Percentiles rank a stretch among this genome's conserved stretches.
Evolutionary conservation across 2,329 filamentous ascomycete species (phyloP).

Genomic region (Aspergillus sp.): DNA sequence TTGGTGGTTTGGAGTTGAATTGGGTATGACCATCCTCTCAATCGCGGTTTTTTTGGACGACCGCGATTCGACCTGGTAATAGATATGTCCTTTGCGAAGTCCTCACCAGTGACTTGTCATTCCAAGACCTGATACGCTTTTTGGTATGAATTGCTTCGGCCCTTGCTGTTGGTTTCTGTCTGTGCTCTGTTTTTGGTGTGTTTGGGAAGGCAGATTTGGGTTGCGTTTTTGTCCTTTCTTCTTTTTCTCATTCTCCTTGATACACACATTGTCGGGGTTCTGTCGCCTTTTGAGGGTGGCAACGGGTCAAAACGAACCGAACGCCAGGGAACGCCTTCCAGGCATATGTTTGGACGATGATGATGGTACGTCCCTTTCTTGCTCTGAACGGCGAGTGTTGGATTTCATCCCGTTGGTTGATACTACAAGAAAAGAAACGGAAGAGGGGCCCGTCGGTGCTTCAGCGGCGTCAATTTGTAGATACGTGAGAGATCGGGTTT

Average conservation of each 20-base stretch:
- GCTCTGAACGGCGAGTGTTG: too few species aligned
- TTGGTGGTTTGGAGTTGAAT: constrained; percentile 30
- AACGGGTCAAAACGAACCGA: too few species aligned
- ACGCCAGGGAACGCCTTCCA: too few species aligned
- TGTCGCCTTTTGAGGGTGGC: not conserved
- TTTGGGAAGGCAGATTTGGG: not conserved
- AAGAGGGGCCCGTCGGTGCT: not conserved
- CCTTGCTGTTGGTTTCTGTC: constrained; percentile 10
- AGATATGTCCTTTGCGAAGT: constrained; percentile 7
- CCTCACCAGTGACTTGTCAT: constrained; percentile 16
- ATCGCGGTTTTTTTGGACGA: constrained; percentile 13
- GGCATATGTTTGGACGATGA: too few species aligned
- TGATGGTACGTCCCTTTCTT: too few species aligned
- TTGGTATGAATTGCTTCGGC: constrained; percentile 22
- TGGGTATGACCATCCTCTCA: constrained; percentile 20
- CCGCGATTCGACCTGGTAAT: constrained; percentile 16
- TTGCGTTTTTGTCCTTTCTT: not conserved
- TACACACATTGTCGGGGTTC: not conserved
- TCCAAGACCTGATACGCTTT: constrained; percentile 1
- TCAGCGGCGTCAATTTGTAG: constrained; percentile 16
- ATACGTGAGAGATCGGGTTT: constrained; percentile 14
- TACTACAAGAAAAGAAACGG: constrained; percentile 1
- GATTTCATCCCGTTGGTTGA: too few species aligned
- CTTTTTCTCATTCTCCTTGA: not conserved
- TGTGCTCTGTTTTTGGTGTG: not conserved